Conservation (phyloP, 2,329 filamentous ascomycete genomes). For the Torrubiella hemipterigena region DNA sequence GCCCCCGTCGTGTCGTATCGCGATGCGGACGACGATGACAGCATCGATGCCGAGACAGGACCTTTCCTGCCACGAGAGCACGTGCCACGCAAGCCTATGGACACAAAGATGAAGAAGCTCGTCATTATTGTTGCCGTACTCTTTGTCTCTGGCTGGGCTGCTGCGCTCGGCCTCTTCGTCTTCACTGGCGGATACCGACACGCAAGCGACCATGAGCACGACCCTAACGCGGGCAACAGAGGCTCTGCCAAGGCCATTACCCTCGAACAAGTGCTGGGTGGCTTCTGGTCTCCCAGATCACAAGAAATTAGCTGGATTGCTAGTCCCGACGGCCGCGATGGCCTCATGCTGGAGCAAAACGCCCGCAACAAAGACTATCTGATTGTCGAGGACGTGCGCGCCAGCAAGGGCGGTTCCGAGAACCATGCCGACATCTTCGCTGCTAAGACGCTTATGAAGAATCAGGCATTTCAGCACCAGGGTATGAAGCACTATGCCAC, state of each 20-base stretch:
- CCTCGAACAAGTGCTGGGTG: constrained; percentile 55
- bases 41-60: constrained; percentile 34
- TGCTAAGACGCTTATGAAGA: constrained; percentile 58
- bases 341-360: constrained; percentile 65
- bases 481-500: constrained; percentile 42
- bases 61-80: constrained; percentile 33
- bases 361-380: constrained; percentile 59
- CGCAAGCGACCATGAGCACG: constrained; percentile 49
- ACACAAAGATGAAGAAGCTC: constrained; percentile 50
- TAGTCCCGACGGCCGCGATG: constrained; percentile 67
- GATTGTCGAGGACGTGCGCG: constrained; percentile 74
- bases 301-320: constrained; percentile 68
- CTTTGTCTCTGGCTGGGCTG: constrained; percentile 55
- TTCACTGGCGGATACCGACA: constrained; percentile 53
- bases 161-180: constrained; percentile 56
- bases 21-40: constrained; percentile 31
- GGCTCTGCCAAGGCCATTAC: constrained; percentile 63
- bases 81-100: constrained; percentile 42
- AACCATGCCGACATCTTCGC: constrained; percentile 17
- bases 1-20: constrained; percentile 9
- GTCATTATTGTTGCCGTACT: constrained; percentile 49
- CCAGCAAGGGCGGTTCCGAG: constrained; percentile 14
- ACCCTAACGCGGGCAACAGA: constrained; percentile 52
- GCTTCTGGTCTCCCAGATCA: constrained; percentile 50
- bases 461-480: constrained; percentile 46